Percentiles rank a stretch among this genome's conserved stretches.
These are phyloP conservation scores for Dittrichia graveolens DNA, from an alignment of 129 eudicot genomes.

Conservation along the genomic window DNA sequence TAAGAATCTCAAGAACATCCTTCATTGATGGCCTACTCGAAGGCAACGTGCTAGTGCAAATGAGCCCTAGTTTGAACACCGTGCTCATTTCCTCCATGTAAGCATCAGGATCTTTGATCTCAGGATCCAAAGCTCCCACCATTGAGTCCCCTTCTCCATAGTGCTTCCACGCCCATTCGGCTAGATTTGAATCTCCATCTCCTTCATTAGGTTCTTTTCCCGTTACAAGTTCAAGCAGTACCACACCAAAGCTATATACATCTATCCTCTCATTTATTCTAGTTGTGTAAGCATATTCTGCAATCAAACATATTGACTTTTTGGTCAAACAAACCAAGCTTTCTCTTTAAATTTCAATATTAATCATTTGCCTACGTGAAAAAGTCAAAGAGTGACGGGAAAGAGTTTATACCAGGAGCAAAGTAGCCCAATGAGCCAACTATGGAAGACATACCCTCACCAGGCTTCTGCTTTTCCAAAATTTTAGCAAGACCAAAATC, in stretches of 20 bases:
- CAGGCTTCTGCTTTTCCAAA: slow-evolving; percentile 52
- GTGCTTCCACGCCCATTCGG: slow-evolving; percentile 91
- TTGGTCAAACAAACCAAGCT: neutral
- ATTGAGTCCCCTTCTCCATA: slow-evolving; percentile 55
- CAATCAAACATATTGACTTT: slow-evolving; percentile 11
- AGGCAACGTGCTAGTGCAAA: slow-evolving; percentile 77
- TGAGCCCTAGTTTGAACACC: slow-evolving; percentile 65
- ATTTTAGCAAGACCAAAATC: slow-evolving; percentile 81
- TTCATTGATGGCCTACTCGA: slow-evolving; percentile 80
- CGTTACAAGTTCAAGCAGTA: slow-evolving; percentile 76
- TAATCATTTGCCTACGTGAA: neutral
- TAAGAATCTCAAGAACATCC: slow-evolving; percentile 67
- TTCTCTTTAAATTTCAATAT: too few relatives aligned
- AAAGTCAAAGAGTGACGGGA: slow-evolving; percentile 5
- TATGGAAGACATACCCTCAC: slow-evolving; percentile 55
- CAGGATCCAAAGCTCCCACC: slow-evolving; percentile 50
- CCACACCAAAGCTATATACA: slow-evolving; percentile 84
- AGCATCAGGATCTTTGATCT: slow-evolving; percentile 46
- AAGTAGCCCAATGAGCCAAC: slow-evolving; percentile 84
- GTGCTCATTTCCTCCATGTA: slow-evolving; percentile 57
- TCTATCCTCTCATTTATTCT: slow-evolving; percentile 76
- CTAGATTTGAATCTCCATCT: slow-evolving; percentile 53
- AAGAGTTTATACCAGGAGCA: slow-evolving; percentile 71
- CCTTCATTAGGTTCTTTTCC: slow-evolving; percentile 73
- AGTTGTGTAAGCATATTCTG: slow-evolving; percentile 74